Evolutionary conservation across 2,329 filamentous ascomycete species (phyloP).

Genomic region (Ustulina deusta): DNA sequence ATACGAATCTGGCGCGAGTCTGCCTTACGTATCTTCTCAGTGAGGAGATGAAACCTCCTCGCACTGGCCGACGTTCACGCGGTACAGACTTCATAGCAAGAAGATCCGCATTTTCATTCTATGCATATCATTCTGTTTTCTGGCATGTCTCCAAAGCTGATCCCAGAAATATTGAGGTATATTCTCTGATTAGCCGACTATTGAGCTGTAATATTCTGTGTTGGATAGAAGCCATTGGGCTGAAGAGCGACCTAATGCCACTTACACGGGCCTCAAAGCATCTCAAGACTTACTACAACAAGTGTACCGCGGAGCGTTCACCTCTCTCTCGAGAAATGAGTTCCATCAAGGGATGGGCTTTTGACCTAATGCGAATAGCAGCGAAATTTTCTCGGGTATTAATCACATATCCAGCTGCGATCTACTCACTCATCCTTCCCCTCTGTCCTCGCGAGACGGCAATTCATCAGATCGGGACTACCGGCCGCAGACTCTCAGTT

Average conservation of each 20-base stretch:
- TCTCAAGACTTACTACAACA: neutral
- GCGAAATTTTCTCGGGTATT: constrained; percentile 14
- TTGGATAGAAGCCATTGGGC: constrained; percentile 17
- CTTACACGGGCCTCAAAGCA: constrained; percentile 11
- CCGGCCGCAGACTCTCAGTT: constrained; percentile 11
- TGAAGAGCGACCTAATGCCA: neutral
- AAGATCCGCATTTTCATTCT: constrained; percentile 9
- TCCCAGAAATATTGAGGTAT: neutral
- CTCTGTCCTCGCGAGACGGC: neutral
- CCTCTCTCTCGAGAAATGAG: constrained; percentile 4
- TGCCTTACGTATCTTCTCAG: constrained; percentile 10
- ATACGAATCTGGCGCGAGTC: constrained; percentile 8
- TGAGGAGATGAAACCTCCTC: constrained; percentile 21
- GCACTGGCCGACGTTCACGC: constrained; percentile 1
- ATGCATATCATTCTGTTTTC: constrained; percentile 9
- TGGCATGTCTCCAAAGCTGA: constrained; percentile 22
- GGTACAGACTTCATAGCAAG: neutral
- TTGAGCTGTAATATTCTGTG: constrained; percentile 6
- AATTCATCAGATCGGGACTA: neutral
- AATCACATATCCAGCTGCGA: constrained; percentile 7
- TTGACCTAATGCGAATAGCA: neutral
- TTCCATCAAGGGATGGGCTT: neutral
- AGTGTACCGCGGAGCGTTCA: constrained; percentile 9
- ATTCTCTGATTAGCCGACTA: neutral
- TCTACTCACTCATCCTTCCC: constrained; percentile 20